Conservation (phyloP, 1,284 basidiomycete species). For the Ganoderma boninense region DNA sequence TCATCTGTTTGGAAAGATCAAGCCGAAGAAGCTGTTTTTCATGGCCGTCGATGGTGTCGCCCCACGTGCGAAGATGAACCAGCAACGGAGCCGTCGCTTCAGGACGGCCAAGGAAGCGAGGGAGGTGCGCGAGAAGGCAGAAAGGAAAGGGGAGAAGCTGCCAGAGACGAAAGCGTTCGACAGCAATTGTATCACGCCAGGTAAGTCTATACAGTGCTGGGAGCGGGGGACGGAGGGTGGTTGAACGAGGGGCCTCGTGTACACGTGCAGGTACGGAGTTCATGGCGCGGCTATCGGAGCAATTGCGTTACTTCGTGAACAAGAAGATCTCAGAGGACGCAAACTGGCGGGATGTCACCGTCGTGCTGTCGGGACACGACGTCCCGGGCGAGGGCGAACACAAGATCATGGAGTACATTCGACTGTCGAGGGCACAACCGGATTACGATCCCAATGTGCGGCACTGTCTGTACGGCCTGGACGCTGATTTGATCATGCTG, state of each 20-base stretch:
- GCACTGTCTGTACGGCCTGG: conserved; percentile 98
- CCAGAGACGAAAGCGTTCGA: conserved; percentile 97
- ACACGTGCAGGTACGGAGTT: conserved; percentile 84
- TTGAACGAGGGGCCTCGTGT: conserved; percentile 1
- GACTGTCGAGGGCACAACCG: conserved; percentile 92
- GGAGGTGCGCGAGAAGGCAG: conserved; percentile 88
- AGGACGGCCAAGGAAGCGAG: conserved; percentile 93
- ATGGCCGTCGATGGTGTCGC: conserved; percentile 99
- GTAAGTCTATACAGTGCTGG: conserved; percentile 52
- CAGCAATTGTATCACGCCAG: conserved; percentile 99
- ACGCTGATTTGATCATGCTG: conserved; percentile 99
- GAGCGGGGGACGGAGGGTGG: not conserved
- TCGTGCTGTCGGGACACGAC: conserved; percentile 98
- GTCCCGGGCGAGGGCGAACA: conserved; percentile 99
- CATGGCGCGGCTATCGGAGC: conserved; percentile 91
- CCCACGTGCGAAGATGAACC: conserved; percentile 99
- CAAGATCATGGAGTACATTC: conserved; percentile 99
- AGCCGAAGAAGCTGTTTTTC: conserved; percentile 96
- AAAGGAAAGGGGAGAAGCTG: conserved; percentile 88
- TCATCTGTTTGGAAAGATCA: conserved; percentile 96
- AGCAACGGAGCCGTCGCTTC: conserved; percentile 95
- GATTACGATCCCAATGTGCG: conserved; percentile 94
- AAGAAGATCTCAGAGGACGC: conserved; percentile 97
- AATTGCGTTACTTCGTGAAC: conserved; percentile 95
- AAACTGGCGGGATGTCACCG: conserved; percentile 91